A percentile compares a stretch with the other conserved stretches of the same genome.
Evolutionary conservation across 1,284 basidiomycete species (phyloP).

Genomic region (Cutaneotrichosporon mucoides): DNA sequence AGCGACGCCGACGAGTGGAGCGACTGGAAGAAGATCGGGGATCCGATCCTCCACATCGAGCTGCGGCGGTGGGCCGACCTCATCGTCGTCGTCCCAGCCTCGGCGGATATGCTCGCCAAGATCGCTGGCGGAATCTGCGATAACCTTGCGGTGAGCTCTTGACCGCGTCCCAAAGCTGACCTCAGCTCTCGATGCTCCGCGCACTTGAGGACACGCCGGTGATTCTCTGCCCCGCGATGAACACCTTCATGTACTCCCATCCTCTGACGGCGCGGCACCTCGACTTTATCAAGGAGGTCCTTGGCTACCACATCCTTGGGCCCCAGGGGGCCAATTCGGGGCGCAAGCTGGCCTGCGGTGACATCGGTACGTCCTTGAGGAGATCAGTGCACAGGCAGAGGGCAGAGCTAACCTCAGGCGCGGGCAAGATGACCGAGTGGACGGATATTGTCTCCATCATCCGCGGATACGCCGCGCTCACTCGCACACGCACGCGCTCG

Average conservation of each 20-base stretch:
- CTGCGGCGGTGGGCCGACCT: constrained; percentile 93
- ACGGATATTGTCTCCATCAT: constrained; percentile 48
- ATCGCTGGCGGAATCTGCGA: constrained; percentile 85
- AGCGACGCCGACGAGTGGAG: constrained; percentile 88
- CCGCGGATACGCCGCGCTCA: constrained; percentile 23
- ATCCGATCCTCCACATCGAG: constrained; percentile 95
- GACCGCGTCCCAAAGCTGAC: neutral
- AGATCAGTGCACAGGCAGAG: neutral
- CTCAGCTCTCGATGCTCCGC: constrained; percentile 80
- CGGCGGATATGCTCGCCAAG: constrained; percentile 92
- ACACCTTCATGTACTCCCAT: constrained; percentile 94
- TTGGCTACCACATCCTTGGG: constrained; percentile 77
- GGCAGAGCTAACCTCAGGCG: constrained; percentile 52
- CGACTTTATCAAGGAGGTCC: constrained; percentile 62
- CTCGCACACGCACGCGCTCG: constrained; percentile 5
- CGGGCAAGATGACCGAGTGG: constrained; percentile 95
- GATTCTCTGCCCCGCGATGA: constrained; percentile 95
- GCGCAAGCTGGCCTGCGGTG: constrained; percentile 75
- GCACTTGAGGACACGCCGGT: constrained; percentile 77
- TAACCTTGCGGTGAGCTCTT: constrained; percentile 65
- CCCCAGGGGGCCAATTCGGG: constrained; percentile 53
- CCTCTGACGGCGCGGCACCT: constrained; percentile 85
- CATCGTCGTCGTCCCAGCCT: constrained; percentile 89
- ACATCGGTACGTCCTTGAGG: constrained; percentile 69
- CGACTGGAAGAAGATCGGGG: constrained; percentile 67